Evolutionary conservation across 1,139 yeast species (phyloP).

Genomic region (Suhomyces panamericanus): DNA sequence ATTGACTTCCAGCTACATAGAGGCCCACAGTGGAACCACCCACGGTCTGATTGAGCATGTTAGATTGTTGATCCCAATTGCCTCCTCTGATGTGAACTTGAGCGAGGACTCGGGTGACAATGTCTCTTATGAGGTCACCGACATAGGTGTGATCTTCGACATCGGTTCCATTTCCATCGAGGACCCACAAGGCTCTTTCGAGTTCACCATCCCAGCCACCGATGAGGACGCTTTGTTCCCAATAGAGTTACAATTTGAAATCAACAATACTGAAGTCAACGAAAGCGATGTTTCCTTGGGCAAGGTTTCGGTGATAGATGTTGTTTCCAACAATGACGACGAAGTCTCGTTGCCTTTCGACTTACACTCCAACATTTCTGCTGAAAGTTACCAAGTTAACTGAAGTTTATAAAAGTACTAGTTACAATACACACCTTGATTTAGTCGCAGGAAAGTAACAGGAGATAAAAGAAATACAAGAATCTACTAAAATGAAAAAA

Average conservation of each 20-base stretch:
- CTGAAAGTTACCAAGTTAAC: conserved; percentile 68
- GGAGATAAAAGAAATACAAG: not conserved
- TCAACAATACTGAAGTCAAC: conserved; percentile 34
- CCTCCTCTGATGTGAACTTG: conserved; percentile 58
- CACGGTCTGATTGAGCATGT: conserved; percentile 55
- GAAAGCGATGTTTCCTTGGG: conserved; percentile 46
- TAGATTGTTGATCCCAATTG: conserved; percentile 64
- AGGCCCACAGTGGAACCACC: conserved; percentile 23
- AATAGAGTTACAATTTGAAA: conserved; percentile 60
- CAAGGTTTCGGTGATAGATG: conserved; percentile 43
- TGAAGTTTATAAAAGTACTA: conserved; percentile 34
- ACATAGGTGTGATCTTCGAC: conserved; percentile 61
- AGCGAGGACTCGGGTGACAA: conserved; percentile 46
- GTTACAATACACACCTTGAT: conserved; percentile 3
- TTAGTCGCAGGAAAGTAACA: not conserved
- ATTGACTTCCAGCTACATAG: conserved; percentile 44
- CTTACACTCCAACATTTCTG: conserved; percentile 57
- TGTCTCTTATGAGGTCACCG: conserved; percentile 50
- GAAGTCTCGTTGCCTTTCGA: conserved; percentile 69
- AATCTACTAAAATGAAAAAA: too few relatives aligned
- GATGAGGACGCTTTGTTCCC: conserved; percentile 91
- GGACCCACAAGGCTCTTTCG: conserved; percentile 72
- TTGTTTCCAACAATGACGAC: conserved; percentile 38
- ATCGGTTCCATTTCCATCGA: conserved; percentile 50
- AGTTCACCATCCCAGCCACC: conserved; percentile 70